Conservation (phyloP, 768 basidiomycete genomes). For the Leccinum longicurvipes region DNA sequence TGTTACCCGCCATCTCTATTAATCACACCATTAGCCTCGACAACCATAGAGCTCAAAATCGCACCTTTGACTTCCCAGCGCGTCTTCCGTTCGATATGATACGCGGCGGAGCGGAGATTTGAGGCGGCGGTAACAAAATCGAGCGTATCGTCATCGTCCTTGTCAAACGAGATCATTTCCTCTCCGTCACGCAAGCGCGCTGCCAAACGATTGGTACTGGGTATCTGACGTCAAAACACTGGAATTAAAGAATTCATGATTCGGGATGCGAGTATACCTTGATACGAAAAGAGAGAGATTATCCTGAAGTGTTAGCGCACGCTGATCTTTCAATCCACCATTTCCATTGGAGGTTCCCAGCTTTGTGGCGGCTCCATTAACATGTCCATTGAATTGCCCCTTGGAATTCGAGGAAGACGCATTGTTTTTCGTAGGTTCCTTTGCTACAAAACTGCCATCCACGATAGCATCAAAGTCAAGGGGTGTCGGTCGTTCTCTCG, state of each 20-base stretch:
- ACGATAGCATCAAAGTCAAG: conserved; percentile 79
- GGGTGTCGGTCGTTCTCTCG: conserved; percentile 80
- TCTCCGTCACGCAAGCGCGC: conserved; percentile 62
- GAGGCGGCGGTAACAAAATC: conserved; percentile 96
- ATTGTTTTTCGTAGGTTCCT: conserved; percentile 21
- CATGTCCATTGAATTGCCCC: conserved; percentile 26
- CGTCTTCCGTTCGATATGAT: conserved; percentile 85
- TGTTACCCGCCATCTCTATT: conserved; percentile 98
- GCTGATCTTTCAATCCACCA: conserved; percentile 74
- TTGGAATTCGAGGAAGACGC: conserved; percentile 16
- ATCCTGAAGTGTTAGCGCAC: conserved; percentile 70
- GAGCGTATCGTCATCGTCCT: conserved; percentile 95
- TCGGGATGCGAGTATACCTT: conserved; percentile 51
- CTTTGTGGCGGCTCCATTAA: conserved; percentile 11
- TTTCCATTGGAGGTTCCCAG: conserved; percentile 11
- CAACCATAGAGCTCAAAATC: not conserved
- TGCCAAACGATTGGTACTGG: conserved; percentile 78
- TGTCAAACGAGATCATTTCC: conserved; percentile 85
- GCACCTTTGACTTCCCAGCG: conserved; percentile 96
- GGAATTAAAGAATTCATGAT: not conserved
- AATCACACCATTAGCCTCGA: not conserved
- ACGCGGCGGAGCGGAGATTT: conserved; percentile 88
- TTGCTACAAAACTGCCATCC: conserved; percentile 54
- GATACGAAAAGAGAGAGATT: conserved; percentile 80
- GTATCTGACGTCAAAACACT: conserved; percentile 6